These are phyloP conservation scores for Corchorus capsularis DNA, from an alignment of 345 rosid genomes.

Conservation along the genomic window DNA sequence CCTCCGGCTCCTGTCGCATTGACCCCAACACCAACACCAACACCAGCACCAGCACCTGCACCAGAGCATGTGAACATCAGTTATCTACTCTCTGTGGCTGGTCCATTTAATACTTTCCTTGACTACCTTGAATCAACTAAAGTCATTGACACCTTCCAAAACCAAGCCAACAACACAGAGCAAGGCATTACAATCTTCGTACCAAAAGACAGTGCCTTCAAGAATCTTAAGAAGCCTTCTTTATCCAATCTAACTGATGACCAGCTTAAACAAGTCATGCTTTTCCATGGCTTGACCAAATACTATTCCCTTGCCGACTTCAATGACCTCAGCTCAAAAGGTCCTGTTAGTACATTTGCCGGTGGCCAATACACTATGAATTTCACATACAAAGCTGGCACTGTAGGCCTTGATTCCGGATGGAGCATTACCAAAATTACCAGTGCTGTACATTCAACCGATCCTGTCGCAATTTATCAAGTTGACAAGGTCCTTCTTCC, in stretches of 20 bases:
- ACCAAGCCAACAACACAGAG: conserved; percentile 84
- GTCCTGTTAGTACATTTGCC: conserved; percentile 69
- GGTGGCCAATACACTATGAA: conserved; percentile 68
- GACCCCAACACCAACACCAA: conserved; percentile 55
- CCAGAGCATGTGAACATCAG: conserved; percentile 75
- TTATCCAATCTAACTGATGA: conserved; percentile 67
- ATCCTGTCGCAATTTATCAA: conserved; percentile 84
- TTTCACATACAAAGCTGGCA: conserved; percentile 70
- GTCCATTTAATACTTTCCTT: conserved; percentile 81
- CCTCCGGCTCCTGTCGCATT: conserved; percentile 47
- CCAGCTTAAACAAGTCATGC: conserved; percentile 73
- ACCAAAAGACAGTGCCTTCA: conserved; percentile 81
- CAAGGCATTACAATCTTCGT: conserved; percentile 91
- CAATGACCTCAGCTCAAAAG: conserved; percentile 68
- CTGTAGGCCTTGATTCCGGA: conserved; percentile 60
- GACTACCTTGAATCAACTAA: conserved; percentile 64
- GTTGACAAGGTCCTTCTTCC: conserved; percentile 81
- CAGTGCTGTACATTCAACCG: conserved; percentile 75
- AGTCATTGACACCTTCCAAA: conserved; percentile 82
- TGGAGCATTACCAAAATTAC: conserved; percentile 79
- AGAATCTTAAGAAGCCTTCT: conserved; percentile 65
- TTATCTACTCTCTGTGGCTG: conserved; percentile 73
- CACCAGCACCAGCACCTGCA: conserved; percentile 80
- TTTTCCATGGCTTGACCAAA: conserved; percentile 80
- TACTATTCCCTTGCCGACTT: conserved; percentile 75